A percentile compares a stretch with the other conserved stretches of the same genome.
phyloP scores from a whole-genome alignment of 78 protist genomes.

The Tieghemostelium lacteum region DNA sequence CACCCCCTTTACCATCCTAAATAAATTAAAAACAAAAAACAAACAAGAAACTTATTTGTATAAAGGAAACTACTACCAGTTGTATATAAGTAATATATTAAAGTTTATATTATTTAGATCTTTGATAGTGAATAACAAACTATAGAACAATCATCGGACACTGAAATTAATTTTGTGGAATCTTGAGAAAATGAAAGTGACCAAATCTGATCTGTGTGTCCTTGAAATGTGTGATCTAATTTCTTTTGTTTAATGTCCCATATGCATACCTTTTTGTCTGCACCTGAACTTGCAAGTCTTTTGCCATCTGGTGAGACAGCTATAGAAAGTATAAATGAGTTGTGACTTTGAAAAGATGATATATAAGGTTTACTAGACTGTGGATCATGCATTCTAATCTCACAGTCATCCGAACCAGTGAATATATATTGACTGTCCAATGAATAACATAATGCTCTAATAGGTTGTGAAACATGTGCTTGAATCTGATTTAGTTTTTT shows the following conservation, averaged over 20 bases:
- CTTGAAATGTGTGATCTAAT: conserved; percentile 57
- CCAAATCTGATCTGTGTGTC: conserved; percentile 71
- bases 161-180: conserved; percentile 39
- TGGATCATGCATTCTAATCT: conserved; percentile 57
- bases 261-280: conserved; percentile 65
- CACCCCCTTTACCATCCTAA: too few species aligned
- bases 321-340: conserved; percentile 42
- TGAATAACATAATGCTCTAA: conserved; percentile 48
- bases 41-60: too few species aligned
- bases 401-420: conserved; percentile 64
- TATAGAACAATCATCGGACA: conserved; percentile 53
- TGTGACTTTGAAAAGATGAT: conserved; percentile 51
- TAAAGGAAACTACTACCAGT: too few species aligned
- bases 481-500: conserved; percentile 28
- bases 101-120: too few species aligned
- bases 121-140: conserved; percentile 10
- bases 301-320: conserved; percentile 46
- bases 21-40: too few species aligned
- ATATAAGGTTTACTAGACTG: conserved; percentile 15
- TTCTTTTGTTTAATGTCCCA: conserved; percentile 71
- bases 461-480: conserved; percentile 41
- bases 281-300: conserved; percentile 71
- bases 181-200: conserved; percentile 42
- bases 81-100: too few species aligned
- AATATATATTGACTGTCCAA: conserved; percentile 32